phyloP scores from a whole-genome alignment of 495 filamentous ascomycete species.

The Lasiosphaeria ovina region DNA sequence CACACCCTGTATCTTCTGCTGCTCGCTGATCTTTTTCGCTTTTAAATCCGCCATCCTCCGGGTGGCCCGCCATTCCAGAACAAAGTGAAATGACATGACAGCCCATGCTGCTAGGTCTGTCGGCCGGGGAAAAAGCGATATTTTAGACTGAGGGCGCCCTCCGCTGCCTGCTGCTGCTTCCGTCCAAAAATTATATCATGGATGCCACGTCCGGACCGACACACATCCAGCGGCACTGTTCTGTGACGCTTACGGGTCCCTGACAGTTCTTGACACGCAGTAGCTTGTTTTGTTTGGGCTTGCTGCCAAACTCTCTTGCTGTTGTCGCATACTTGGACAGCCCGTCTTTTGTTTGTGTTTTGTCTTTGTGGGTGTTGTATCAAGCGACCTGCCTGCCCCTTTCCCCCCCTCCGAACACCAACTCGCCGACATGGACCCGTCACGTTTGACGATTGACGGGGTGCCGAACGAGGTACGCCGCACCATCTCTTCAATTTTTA shows the following conservation, averaged over 20 bases:
- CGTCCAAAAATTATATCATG: not conserved
- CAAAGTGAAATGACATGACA: too few relatives aligned
- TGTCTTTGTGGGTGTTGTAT: too few relatives aligned
- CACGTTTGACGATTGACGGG: constrained; percentile 31
- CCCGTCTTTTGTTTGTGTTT: not conserved
- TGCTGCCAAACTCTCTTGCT: not conserved
- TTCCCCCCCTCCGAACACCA: not conserved
- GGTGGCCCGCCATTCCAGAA: too few relatives aligned
- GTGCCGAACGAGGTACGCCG: constrained; percentile 45
- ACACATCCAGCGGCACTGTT: not conserved
- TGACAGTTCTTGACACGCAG: not conserved
- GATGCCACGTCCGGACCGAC: not conserved
- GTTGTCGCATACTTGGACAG: not conserved
- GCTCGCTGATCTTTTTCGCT: too few relatives aligned
- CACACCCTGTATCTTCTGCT: too few relatives aligned
- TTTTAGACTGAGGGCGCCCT: too few relatives aligned
- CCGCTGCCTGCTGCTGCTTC: too few relatives aligned
- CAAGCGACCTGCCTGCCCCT: too few relatives aligned
- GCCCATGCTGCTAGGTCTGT: too few relatives aligned
- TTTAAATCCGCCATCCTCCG: too few relatives aligned
- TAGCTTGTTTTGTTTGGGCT: not conserved
- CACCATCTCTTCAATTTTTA: not conserved
- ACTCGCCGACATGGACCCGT: constrained; percentile 24
- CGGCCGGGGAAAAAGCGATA: too few relatives aligned
- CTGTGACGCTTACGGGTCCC: not conserved